phyloP scores from a whole-genome alignment of 345 rosid genomes.

The Eucalyptus sp. region DNA sequence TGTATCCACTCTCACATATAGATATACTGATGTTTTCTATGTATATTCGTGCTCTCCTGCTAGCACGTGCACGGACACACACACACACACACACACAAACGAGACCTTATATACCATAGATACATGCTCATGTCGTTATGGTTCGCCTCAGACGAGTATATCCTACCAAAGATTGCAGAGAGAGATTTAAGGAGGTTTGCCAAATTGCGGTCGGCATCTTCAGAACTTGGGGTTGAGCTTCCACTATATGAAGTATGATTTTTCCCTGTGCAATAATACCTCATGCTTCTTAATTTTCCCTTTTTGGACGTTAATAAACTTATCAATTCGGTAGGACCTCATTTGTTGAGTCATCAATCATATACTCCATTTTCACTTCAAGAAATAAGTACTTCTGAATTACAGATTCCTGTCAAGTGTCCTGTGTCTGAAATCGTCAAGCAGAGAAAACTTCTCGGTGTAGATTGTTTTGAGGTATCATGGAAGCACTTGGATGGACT shows the following conservation, averaged over 20 bases:
- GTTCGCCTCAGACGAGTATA: constrained; percentile 51
- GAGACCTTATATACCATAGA: background rate
- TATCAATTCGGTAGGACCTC: background rate
- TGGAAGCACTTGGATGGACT: constrained; percentile 65
- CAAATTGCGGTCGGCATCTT: constrained; percentile 39
- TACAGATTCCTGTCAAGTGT: constrained; percentile 63
- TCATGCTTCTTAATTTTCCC: background rate
- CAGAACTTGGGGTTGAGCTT: constrained; percentile 32
- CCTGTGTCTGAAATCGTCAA: constrained; percentile 71
- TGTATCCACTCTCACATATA: background rate
- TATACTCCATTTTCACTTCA: background rate
- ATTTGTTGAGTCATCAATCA: background rate
- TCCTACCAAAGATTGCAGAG: constrained; percentile 92
- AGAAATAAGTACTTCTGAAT: background rate
- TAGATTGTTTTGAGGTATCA: constrained; percentile 64
- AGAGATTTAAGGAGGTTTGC: constrained; percentile 65
- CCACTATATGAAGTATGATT: constrained; percentile 32
- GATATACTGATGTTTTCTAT: background rate
- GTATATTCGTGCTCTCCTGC: background rate
- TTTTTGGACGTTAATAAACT: background rate
- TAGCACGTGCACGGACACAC: background rate
- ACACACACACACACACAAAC: background rate
- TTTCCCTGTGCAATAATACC: background rate
- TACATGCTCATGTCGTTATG: background rate
- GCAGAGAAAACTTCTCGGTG: constrained; percentile 56